Evolutionary conservation across 2,329 filamentous ascomycete species (phyloP), one percentile per base, ranked within the genome.

Genomic region (Lachnellula subtilissima): DNA sequence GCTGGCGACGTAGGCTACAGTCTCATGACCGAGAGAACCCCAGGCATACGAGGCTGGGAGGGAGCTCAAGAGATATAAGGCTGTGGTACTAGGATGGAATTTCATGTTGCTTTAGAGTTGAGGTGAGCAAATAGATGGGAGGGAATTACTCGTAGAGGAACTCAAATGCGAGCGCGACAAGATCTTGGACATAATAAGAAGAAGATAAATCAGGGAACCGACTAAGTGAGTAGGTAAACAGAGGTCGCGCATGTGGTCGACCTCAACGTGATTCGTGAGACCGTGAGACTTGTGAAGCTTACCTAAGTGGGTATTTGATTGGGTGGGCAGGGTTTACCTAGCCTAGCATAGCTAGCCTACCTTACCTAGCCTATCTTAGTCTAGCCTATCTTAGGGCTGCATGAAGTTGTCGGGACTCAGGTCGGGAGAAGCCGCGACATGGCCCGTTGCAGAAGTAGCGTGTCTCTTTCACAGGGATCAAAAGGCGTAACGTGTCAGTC

Each of bases 1-100:
- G 62, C 76, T 78, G 11, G 85, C 84, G 22, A 88, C 67, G 65
- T 84, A 86, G 43, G 83, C 85, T 7, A 85, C 80, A 4, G 84
- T 83, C 65, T 85, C 82, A 69, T 88, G 85, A 1, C 85, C 85
- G 54, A 87, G 76, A 59, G 80, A 60, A 1, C 67, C 67, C 67
- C 67, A 69, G 2, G 62, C 64, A 3, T 37, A 15, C 8, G 48
- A 42, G 6, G 32, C 6, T 11, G 61, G 60, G 23, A 62, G 43
- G 11, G 54, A 47, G 40, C 50, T n/a, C 8, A 58, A 54, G 37
- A 61, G 25, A n/a, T 36, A n/a, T 23, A 48, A 48, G 14, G 53
- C 12, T 15, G 14, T 8, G 51, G 37, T 25, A 17, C 48, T 22
- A 43, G n/a, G 32, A 39, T 28, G 35, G 54, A 53, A 52, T 50